phyloP scores from a whole-genome alignment of 2,329 filamentous ascomycete species.

The Arthrobotrys sphaeroides region DNA sequence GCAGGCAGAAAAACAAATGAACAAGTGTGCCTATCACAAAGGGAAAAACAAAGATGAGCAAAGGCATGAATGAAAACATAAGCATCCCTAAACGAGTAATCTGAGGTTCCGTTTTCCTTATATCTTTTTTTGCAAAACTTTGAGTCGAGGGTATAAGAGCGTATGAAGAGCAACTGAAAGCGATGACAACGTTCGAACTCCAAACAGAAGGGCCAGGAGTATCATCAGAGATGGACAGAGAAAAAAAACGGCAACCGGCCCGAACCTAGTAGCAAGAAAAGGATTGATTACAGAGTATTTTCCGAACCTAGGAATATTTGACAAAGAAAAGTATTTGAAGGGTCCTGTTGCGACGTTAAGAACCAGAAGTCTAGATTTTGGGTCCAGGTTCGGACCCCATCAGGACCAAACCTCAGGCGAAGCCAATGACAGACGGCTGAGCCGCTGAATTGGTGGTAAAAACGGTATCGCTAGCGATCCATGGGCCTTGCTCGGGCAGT shows the following conservation, averaged over 20 bases:
- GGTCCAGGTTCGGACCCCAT: not conserved
- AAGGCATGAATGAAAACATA: not conserved
- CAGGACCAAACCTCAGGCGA: not conserved
- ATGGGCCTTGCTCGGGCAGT: not conserved
- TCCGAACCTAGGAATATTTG: constrained; percentile 4
- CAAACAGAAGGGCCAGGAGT: not conserved
- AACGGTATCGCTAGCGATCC: not conserved
- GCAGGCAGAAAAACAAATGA: not conserved
- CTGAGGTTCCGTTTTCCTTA: not conserved
- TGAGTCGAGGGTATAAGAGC: constrained; percentile 9
- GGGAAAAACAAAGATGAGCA: not conserved
- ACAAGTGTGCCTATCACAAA: too few relatives aligned
- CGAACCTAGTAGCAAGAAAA: not conserved
- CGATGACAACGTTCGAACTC: not conserved
- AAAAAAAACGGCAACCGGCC: not conserved
- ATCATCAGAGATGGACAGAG: not conserved
- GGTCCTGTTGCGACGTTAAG: not conserved
- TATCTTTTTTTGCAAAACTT: constrained; percentile 4
- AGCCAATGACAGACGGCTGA: not conserved
- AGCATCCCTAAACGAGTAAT: not conserved
- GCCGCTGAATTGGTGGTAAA: not conserved
- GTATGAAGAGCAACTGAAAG: not conserved
- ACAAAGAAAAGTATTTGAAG: not conserved
- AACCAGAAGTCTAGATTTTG: too few relatives aligned
- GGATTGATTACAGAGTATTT: not conserved